Evolutionary conservation across 306 rosid species (phyloP).

Genomic region (Cicer yamashitae): DNA sequence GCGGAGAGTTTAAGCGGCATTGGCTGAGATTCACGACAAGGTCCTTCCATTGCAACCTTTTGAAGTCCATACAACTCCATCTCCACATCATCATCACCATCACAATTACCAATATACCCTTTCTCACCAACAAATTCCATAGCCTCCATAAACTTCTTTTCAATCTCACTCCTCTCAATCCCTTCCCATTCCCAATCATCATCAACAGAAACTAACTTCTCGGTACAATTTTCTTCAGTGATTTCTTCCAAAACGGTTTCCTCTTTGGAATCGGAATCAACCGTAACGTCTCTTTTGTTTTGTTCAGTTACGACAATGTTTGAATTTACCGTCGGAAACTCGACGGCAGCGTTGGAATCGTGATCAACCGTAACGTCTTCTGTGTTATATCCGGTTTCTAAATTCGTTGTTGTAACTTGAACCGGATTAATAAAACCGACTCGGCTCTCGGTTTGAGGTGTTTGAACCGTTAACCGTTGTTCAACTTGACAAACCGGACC

Average conservation of each 20-base stretch:
- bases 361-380: not conserved
- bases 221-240: constrained; percentile 14
- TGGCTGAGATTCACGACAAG: constrained; percentile 64
- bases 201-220: constrained; percentile 47
- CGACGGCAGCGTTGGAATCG: not conserved
- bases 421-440: constrained; percentile 31
- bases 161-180: constrained; percentile 75
- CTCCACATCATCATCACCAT: constrained; percentile 46
- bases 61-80: constrained; percentile 66
- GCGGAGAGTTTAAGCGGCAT: constrained; percentile 57
- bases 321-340: not conserved
- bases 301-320: not conserved
- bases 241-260: constrained; percentile 20
- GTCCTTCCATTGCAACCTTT: constrained; percentile 69
- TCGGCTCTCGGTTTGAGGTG: constrained; percentile 43
- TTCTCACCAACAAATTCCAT: constrained; percentile 52
- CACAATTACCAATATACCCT: constrained; percentile 14
- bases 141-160: constrained; percentile 60
- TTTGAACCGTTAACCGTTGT: constrained; percentile 44
- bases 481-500: constrained; percentile 29
- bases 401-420: constrained; percentile 15
- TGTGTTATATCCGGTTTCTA: not conserved
- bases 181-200: constrained; percentile 99
- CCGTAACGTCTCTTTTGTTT: not conserved
- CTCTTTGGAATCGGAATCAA: constrained; percentile 27